Evolutionary conservation across 768 basidiomycete genomes (phyloP), one percentile per base, ranked within the genome.

Genomic region (Lactarius indigo): DNA sequence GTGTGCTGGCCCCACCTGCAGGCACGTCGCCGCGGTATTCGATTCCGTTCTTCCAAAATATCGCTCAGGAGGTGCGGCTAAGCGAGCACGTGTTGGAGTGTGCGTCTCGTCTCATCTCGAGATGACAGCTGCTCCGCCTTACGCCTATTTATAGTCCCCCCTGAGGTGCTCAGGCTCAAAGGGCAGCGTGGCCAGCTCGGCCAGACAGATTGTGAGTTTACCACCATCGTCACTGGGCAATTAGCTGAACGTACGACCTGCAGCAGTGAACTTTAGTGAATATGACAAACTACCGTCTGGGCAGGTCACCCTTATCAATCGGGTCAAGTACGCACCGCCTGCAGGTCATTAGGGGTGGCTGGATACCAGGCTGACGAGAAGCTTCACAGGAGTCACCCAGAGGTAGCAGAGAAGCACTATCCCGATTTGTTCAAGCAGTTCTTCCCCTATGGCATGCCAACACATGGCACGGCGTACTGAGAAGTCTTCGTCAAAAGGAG

Each of bases 21-120:
- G 82, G 70, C 17, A 78, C 80, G 0, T 85, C 84, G 0, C 85
- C 90, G 0, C 86, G 92, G 13, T 93, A 92, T 76, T 92, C 91
- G 0, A 84, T 94, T 0, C 92, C 92, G 0, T 92, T 92, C 78
- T 94, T 94, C 84, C 91, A 93, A 71, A 91, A 87, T 70, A 92
- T 93, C 61, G 78, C 85, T 6, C 77, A 89, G 52, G 77, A 81
- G 41, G 79, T 85, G 4, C 76, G 79, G 56, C 77, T 93, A 20
- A 77, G 75, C 30, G 79, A 84, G 50, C 62, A 80, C 3, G 81
- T 77, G 5, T 75, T 84, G n/a, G 74, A 78, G 3, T 76, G 81
- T 84, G 81, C 37, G 75, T 70, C 6, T 26, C 39, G 18, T 41
- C 10, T 47, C 39, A 15, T 41, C 10, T 47, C n/a, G 1, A 37